phyloP scores from a whole-genome alignment of 352 stramenopile species.

The Pythium vanterpoolii region DNA sequence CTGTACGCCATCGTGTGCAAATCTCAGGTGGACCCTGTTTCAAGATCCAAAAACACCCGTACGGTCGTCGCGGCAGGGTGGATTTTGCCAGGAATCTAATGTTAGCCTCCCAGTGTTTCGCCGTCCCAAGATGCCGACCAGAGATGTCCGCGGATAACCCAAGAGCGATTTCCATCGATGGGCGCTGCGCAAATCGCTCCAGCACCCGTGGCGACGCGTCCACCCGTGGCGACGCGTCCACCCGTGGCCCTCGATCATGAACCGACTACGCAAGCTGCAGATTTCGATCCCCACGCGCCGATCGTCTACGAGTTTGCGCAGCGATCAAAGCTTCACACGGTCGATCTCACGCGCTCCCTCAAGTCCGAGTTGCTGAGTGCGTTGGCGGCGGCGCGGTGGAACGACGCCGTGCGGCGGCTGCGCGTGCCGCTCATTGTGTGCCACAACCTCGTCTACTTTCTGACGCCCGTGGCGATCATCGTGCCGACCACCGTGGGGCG shows the following conservation, averaged over 20 bases:
- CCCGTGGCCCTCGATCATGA: neutral
- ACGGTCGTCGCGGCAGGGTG: no score
- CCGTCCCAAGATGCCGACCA: no score
- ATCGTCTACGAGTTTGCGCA: slow-evolving; percentile 3
- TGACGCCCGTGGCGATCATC: neutral
- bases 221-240: no score
- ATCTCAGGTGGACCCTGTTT: no score
- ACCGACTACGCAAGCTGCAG: neutral
- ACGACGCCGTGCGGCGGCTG: neutral
- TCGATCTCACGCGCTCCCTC: slow-evolving; percentile 1
- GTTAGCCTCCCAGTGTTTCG: no score
- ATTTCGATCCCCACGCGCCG: neutral
- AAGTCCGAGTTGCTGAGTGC: slow-evolving; percentile 7
- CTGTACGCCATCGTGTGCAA: no score
- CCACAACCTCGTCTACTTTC: slow-evolving; percentile 1
- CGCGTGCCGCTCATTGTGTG: neutral
- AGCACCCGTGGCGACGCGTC: neutral
- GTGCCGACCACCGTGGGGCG: neutral
- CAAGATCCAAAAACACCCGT: no score
- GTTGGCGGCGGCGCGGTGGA: neutral
- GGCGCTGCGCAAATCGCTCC: neutral
- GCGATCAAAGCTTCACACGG: neutral
- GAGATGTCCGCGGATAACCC: no score
- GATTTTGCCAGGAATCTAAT: no score
- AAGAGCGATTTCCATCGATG: no score